Evolutionary conservation across 306 rosid genomes (phyloP), one percentile per base, ranked within the genome.

Genomic region (Purshia tridentata): DNA sequence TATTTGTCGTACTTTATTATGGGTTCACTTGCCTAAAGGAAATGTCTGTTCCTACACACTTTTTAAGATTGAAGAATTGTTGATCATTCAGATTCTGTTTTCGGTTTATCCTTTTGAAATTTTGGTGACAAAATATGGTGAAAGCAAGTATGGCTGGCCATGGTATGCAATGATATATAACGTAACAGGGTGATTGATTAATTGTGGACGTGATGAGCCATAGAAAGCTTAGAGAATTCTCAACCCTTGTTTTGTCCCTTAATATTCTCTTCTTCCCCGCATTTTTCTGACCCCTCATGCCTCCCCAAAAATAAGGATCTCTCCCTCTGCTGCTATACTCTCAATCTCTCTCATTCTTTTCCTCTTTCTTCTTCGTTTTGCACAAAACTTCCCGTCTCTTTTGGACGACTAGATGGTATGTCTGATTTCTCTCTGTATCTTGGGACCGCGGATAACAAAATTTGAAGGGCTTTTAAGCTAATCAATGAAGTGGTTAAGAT

Each of bases 341-440:
- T 67, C 66, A 87, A 62, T 69, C 75, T 74, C 76, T 73, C 74
- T 64, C 73, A 74, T 73, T 72, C 75, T 72, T 80, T 69, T 69
- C 73, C 67, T 49, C 67, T 9, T 69, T 65, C 80, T 81, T 84
- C 87, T 65, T 80, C 91, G 67, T 81, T 81, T 80, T 69, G 75
- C 84, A 44, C 9, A 44, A 6, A 20, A 42, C 50, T 70, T 71
- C 77, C 37, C 2, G 74, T 74, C 74, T 29, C 78, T 76, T 81
- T 71, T 55, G 4, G 5, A 42, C 42, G 55, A 72, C 87, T 88
- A 77, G 82, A 93, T 93, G 97, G 96, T 91, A 91, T 46, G 86
- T 76, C 69, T 37, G 72, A 35, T 20, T 16, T 67, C 29, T 73
- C 74, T 71, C 52, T 70, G 12, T 62, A 35, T 47, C 45, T n/a